phyloP scores from a whole-genome alignment of 768 basidiomycete genomes.

The Boletus rufocinnamomeus region DNA sequence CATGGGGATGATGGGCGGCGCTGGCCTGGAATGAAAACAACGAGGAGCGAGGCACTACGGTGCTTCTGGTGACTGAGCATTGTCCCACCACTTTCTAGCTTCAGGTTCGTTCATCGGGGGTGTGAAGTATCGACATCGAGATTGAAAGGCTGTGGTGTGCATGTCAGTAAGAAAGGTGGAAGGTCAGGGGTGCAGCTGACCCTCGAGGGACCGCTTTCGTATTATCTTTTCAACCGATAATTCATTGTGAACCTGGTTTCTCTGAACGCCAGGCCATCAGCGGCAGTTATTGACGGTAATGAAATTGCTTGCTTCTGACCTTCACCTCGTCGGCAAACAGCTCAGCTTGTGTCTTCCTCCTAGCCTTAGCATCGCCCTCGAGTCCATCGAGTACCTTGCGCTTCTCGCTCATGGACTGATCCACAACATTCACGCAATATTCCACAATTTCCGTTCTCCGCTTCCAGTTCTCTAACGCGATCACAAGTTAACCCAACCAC shows the following conservation, averaged over 20 bases:
- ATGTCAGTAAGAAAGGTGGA: conserved; percentile 23
- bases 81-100: conserved; percentile 57
- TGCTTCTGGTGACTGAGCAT: conserved; percentile 37
- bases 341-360: conserved; percentile 54
- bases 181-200: conserved; percentile 41
- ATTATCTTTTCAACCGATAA: conserved; percentile 71
- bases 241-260: conserved; percentile 76
- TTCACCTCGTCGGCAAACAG: conserved; percentile 71
- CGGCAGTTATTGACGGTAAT: conserved; percentile 33
- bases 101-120: conserved; percentile 64
- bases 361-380: conserved; percentile 45
- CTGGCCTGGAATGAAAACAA: conserved; percentile 30
- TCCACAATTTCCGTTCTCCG: conserved; percentile 71
- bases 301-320: conserved; percentile 44
- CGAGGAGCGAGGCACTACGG: conserved; percentile 34
- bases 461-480: conserved; percentile 61
- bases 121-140: conserved; percentile 78
- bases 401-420: conserved; percentile 61
- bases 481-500: conserved; percentile 24
- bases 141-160: conserved; percentile 61
- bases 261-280: conserved; percentile 44
- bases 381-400: conserved; percentile 45
- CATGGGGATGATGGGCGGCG: conserved; percentile 18
- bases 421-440: conserved; percentile 74
- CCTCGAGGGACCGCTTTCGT: conserved; percentile 67